phyloP scores from a whole-genome alignment of 306 rosid species.

The Corylus americana region DNA sequence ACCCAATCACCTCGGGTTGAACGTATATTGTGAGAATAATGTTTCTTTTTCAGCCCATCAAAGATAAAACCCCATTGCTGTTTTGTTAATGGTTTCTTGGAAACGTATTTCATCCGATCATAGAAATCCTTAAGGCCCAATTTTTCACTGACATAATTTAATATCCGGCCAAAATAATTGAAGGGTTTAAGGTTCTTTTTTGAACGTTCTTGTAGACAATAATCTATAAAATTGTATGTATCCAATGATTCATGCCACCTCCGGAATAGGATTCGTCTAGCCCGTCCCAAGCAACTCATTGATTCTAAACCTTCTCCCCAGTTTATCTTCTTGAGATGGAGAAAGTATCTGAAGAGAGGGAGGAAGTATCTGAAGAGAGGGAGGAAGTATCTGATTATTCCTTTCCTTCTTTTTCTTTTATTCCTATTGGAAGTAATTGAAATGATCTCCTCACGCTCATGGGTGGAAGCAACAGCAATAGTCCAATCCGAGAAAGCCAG shows the following conservation, averaged over 20 bases:
- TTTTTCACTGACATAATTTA: background rate
- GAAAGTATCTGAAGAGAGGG: background rate
- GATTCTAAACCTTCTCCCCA: background rate
- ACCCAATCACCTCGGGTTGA: background rate
- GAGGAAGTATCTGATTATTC: too few relatives aligned
- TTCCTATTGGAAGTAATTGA: too few relatives aligned
- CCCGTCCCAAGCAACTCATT: background rate
- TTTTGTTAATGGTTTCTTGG: too few relatives aligned
- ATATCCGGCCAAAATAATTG: too few relatives aligned
- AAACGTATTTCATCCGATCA: background rate
- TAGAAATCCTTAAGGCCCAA: too few relatives aligned
- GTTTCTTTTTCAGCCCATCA: background rate
- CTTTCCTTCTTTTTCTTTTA: too few relatives aligned
- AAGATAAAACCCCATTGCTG: background rate
- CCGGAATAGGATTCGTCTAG: slow-evolving; percentile 12
- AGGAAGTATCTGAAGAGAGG: too few relatives aligned
- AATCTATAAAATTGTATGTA: slow-evolving; percentile 27
- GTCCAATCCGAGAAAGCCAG: slow-evolving; percentile 35
- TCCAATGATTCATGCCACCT: slow-evolving; percentile 39
- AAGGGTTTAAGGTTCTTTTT: background rate
- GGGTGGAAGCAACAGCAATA: background rate
- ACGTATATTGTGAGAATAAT: background rate
- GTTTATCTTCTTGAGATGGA: slow-evolving; percentile 7
- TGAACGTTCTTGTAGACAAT: slow-evolving; percentile 25
- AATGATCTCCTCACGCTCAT: too few relatives aligned